A percentile compares a stretch with the other conserved stretches of the same genome.
These are phyloP conservation scores for Kwoniella dejecticola DNA, from an alignment of 768 basidiomycete genomes.

Conservation along the genomic window DNA sequence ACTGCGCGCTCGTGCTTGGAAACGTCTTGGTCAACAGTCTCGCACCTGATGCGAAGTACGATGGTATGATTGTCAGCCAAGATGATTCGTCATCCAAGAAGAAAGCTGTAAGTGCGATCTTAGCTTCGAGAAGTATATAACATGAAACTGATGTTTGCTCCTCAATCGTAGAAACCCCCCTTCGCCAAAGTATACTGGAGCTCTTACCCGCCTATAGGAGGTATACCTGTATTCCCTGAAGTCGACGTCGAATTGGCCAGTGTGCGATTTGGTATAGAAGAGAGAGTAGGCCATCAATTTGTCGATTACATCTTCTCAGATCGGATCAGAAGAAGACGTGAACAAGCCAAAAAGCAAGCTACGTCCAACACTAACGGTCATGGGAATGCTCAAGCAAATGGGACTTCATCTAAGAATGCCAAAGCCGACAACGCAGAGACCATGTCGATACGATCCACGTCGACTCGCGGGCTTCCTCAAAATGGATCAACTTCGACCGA, in stretches of 20 bases:
- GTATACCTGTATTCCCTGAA: constrained; percentile 82
- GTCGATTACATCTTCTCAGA: constrained; percentile 82
- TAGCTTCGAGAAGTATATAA: too few relatives aligned
- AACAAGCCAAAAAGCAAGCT: constrained; percentile 9
- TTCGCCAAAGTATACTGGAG: constrained; percentile 80
- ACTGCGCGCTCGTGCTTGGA: constrained; percentile 71
- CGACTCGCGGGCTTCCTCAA: too few relatives aligned
- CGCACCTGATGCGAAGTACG: constrained; percentile 75
- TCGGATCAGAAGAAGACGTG: constrained; percentile 18
- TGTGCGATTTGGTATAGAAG: constrained; percentile 81
- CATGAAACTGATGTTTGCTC: background rate
- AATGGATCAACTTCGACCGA: constrained; percentile 2
- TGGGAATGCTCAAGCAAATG: background rate
- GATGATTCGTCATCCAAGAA: constrained; percentile 4
- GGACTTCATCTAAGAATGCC: background rate
- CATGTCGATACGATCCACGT: background rate
- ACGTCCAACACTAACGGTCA: background rate
- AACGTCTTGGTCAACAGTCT: constrained; percentile 86
- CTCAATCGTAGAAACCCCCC: constrained; percentile 57
- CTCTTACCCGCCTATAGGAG: constrained; percentile 84
- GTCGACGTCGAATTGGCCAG: constrained; percentile 84
- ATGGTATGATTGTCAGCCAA: constrained; percentile 59
- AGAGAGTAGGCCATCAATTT: constrained; percentile 73
- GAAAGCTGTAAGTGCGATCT: constrained; percentile 10
- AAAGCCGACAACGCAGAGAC: constrained; percentile 3